A percentile compares a stretch with the other conserved stretches of the same genome.
Conservation (phyloP, 1,139 yeast species). For the Arxiozyma slooffiae region DNA sequence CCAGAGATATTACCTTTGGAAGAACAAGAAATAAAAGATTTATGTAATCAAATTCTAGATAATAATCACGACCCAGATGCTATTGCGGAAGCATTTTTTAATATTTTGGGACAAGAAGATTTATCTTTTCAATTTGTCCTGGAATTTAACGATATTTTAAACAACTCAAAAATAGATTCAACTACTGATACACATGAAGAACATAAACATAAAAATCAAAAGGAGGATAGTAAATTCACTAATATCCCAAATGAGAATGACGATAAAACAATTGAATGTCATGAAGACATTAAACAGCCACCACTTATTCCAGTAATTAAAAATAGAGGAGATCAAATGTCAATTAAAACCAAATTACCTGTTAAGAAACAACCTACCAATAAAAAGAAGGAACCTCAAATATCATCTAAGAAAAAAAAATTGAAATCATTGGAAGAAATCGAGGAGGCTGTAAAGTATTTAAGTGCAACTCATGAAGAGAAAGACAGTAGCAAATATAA, state of each 20-base stretch:
- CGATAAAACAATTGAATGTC: background rate
- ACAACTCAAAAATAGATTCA: background rate
- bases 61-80: conserved; percentile 15
- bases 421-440: conserved; percentile 48
- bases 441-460: conserved; percentile 35
- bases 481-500: conserved; percentile 23
- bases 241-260: background rate
- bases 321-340: background rate
- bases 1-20: conserved; percentile 29
- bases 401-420: conserved; percentile 35
- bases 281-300: background rate
- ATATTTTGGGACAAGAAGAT: conserved; percentile 28
- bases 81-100: conserved; percentile 26
- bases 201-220: background rate
- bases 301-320: background rate
- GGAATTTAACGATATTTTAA: conserved; percentile 21
- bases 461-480: conserved; percentile 32
- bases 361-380: background rate
- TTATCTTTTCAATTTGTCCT: conserved; percentile 25
- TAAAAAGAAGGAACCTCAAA: conserved; percentile 3
- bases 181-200: background rate
- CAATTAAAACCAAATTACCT: background rate
- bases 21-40: conserved; percentile 20
- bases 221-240: background rate
- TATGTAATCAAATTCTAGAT: conserved; percentile 23